Evolutionary conservation across 768 basidiomycete species (phyloP).

Genomic region (Psilocybe tampanensis): DNA sequence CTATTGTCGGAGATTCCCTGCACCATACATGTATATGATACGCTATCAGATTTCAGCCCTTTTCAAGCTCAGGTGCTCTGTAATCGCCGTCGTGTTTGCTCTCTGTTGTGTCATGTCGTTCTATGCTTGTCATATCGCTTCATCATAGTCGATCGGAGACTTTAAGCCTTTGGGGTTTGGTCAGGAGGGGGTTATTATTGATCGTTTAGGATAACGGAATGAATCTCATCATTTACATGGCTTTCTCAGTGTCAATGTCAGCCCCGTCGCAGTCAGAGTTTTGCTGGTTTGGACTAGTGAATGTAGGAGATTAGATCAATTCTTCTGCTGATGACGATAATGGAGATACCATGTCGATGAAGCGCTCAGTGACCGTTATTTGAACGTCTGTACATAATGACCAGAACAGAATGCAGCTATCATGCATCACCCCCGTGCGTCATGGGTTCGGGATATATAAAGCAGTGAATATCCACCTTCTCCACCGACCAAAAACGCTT

Average conservation of each 20-base stretch:
- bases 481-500: neutral
- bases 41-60: neutral
- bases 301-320: neutral
- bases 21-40: neutral
- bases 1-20: neutral
- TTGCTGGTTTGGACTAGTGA: neutral
- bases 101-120: neutral
- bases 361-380: too few species aligned
- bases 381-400: neutral
- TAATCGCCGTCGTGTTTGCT: neutral
- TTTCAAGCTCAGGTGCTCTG: neutral
- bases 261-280: neutral
- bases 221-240: neutral
- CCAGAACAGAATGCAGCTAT: too few species aligned
- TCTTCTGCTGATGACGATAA: too few species aligned
- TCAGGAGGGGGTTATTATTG: neutral
- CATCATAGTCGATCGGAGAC: neutral
- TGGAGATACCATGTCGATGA: neutral
- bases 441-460: neutral
- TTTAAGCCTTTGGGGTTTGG: neutral
- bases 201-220: neutral
- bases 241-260: too few species aligned
- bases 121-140: neutral
- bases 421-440: neutral
- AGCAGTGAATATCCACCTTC: neutral